A percentile compares a stretch with the other conserved stretches of the same genome.
Conservation (phyloP, 78 protist species). For the Dictyostelium citrinum region DNA sequence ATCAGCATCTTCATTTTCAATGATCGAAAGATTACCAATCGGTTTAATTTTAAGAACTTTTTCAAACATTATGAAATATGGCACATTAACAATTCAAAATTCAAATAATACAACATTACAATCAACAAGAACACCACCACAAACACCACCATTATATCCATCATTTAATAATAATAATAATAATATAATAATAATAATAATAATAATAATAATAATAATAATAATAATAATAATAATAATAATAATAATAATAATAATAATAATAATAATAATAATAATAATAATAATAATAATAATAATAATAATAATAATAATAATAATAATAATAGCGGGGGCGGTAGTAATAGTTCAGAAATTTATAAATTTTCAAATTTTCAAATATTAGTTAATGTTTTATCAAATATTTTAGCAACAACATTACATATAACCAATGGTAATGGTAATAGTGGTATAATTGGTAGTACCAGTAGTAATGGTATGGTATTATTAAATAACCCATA, state of each 20-base stretch:
- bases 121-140: constrained; percentile 18
- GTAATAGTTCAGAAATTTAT: background rate
- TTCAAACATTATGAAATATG: constrained; percentile 17
- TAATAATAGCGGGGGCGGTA: background rate
- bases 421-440: background rate
- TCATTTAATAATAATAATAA: background rate
- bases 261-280: background rate
- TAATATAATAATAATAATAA: background rate
- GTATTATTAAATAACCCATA: background rate
- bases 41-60: constrained; percentile 8
- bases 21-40: constrained; percentile 1
- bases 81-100: background rate
- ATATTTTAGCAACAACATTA: constrained; percentile 5
- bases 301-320: too few species aligned
- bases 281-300: background rate
- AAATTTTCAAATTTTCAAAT: constrained; percentile 22
- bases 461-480: background rate
- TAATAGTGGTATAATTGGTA: background rate
- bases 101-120: background rate
- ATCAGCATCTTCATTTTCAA: background rate
- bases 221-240: background rate
- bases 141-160: constrained; percentile 13
- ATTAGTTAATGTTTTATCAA: background rate
- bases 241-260: background rate
- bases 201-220: background rate